Conservation (phyloP, 2,329 filamentous ascomycete species). For the Colletotrichum echinochloae region DNA sequence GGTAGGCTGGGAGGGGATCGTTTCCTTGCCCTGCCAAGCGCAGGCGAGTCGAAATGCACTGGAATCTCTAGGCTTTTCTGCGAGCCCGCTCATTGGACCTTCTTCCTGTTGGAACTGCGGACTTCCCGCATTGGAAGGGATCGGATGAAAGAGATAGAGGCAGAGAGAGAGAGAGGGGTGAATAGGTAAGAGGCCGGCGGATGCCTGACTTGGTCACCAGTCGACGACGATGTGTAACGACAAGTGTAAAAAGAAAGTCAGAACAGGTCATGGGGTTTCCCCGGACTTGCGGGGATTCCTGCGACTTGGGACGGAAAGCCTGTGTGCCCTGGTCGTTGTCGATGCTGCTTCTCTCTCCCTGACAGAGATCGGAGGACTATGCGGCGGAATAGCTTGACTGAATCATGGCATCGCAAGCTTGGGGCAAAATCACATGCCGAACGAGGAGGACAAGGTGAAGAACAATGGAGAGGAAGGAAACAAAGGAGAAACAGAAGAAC, state of each 20-base stretch:
- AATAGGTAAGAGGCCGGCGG: neutral
- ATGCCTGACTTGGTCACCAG: conserved; percentile 17
- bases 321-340: neutral
- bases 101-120: neutral
- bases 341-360: neutral
- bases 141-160: conserved; percentile 18
- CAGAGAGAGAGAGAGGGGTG: neutral
- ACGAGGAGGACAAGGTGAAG: neutral
- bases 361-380: neutral
- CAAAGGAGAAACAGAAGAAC: neutral
- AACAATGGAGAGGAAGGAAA: too few species aligned
- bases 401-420: conserved; percentile 10
- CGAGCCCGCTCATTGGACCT: conserved; percentile 1
- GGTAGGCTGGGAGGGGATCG: neutral
- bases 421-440: conserved; percentile 19
- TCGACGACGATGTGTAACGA: conserved; percentile 1
- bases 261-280: conserved; percentile 8
- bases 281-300: neutral
- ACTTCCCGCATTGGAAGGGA: neutral
- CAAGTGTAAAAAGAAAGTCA: neutral
- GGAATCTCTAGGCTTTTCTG: neutral
- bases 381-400: neutral
- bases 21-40: neutral
- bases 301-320: neutral
- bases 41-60: conserved; percentile 12